Base-by-base conservation (phyloP, 352 stramenopile genomes). In the Elongisporangium senticosum region DNA sequence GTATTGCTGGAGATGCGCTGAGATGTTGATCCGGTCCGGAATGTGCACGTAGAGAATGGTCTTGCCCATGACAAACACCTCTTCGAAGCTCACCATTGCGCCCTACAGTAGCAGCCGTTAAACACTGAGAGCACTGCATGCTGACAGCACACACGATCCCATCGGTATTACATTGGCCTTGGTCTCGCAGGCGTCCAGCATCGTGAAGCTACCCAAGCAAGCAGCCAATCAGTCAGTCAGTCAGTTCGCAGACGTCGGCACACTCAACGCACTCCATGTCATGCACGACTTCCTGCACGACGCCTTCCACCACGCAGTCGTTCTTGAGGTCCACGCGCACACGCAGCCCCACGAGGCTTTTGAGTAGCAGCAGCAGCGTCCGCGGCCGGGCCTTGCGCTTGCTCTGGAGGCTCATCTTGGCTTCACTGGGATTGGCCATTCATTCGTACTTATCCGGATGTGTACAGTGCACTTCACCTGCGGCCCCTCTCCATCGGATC, bases 51-150 rank as follows among this genome's bases (percentile, higher is more conserved):
- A 95, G 11, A 95, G 65, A 53, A 95, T 77, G 13, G 80, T 93
- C 47, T 84, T 85, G 53, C 86, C 86, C 83, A 95, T 95, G 55
- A 95, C 83, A 28, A 94, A 95, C 19, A 95, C 78, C 49, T 95
- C 86, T 49, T 95, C 86, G 51, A 95, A 74, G 59, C 68, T 64
- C 26, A 87, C 23, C 10, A 61, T 77, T 4, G 64, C 62, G 13
- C 86, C 86, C 84, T 93, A 55, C 19, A 43, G 10, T 7, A 47
- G 8, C 21, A 28, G 23, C 23, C 23, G 5, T 26, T 39, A 19
- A 17, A 49, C 17, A 49, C 6, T 4, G 4, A 17, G 3, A 7
- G 4, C 51, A 47, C 24, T 17, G 7, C 15, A 6, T 20, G 24
- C 37, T 28, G 8, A n/a, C 11, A 55, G 47, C 23, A 2, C 61